Conservation (phyloP, 192 early-diverging fungal genomes). For the Backusella sp. region DNA sequence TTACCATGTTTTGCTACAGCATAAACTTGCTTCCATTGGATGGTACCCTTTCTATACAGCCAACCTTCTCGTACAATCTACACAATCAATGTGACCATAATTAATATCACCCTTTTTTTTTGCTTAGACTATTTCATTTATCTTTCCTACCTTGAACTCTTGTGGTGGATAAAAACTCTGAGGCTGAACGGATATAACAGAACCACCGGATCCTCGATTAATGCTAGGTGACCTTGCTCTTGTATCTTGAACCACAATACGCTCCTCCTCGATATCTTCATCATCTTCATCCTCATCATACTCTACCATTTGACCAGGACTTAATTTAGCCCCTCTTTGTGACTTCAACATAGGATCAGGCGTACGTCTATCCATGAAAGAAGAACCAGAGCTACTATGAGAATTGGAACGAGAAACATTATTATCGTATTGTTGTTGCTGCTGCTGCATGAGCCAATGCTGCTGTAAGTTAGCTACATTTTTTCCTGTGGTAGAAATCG, state of each 20-base stretch:
- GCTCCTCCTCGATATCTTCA: background rate
- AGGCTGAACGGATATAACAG: background rate
- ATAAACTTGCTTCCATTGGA: conserved; percentile 49
- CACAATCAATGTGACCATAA: background rate
- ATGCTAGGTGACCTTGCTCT: conserved; percentile 11
- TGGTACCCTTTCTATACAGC: conserved; percentile 42
- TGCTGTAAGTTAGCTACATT: conserved; percentile 28
- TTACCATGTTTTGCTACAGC: conserved; percentile 49
- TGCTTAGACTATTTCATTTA: background rate
- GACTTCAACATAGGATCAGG: background rate
- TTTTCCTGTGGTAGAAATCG: conserved; percentile 10
- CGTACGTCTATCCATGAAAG: background rate
- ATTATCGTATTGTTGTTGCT: background rate
- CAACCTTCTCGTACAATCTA: conserved; percentile 55
- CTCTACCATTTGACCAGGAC: background rate
- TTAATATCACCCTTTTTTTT: background rate
- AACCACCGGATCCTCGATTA: conserved; percentile 4
- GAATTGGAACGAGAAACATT: background rate
- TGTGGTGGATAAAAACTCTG: background rate
- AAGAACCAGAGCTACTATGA: background rate
- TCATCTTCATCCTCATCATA: background rate
- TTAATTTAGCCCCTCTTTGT: background rate
- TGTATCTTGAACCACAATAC: background rate
- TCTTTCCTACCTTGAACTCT: conserved; percentile 27
- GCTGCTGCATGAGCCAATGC: conserved; percentile 23